phyloP scores from a whole-genome alignment of 179 eudicot species.

The Spinacia oleracea region DNA sequence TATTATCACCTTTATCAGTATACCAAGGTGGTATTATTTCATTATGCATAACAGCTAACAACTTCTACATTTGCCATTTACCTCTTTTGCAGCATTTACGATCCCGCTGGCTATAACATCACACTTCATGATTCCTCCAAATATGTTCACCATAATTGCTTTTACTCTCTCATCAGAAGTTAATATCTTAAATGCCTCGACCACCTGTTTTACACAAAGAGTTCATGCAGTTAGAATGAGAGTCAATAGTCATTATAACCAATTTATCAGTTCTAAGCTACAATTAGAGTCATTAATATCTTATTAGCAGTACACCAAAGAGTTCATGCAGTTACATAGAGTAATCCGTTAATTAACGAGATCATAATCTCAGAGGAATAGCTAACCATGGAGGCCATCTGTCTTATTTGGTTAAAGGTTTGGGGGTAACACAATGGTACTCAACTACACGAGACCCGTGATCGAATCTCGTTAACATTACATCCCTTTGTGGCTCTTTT shows the following conservation, averaged over 20 bases:
- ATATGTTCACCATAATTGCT: slow-evolving; percentile 92
- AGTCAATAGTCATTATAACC: neutral
- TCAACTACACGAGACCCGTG: neutral
- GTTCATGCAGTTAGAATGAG: neutral
- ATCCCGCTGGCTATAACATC: slow-evolving; percentile 97
- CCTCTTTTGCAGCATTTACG: slow-evolving; percentile 96
- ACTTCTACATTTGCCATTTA: slow-evolving; percentile 1
- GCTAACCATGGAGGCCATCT: too few species aligned
- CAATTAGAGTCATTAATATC: too few species aligned
- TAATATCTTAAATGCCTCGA: slow-evolving; percentile 93
- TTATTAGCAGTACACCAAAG: too few species aligned
- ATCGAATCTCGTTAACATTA: too few species aligned
- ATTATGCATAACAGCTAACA: neutral
- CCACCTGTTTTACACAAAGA: slow-evolving; percentile 54
- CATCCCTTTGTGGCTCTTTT: neutral
- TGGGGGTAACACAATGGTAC: neutral
- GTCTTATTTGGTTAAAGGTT: too few species aligned
- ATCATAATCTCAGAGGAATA: too few species aligned
- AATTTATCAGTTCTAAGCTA: too few species aligned
- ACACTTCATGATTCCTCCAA: slow-evolving; percentile 99
- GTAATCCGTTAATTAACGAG: neutral
- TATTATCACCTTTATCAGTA: neutral
- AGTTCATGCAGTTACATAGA: too few species aligned
- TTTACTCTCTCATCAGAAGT: slow-evolving; percentile 97
- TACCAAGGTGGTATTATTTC: too few species aligned